Percentiles rank a stretch among this genome's conserved stretches.
These are phyloP conservation scores for Zymoseptoria brevis DNA, from an alignment of 2,329 filamentous ascomycete species.

Conservation along the genomic window DNA sequence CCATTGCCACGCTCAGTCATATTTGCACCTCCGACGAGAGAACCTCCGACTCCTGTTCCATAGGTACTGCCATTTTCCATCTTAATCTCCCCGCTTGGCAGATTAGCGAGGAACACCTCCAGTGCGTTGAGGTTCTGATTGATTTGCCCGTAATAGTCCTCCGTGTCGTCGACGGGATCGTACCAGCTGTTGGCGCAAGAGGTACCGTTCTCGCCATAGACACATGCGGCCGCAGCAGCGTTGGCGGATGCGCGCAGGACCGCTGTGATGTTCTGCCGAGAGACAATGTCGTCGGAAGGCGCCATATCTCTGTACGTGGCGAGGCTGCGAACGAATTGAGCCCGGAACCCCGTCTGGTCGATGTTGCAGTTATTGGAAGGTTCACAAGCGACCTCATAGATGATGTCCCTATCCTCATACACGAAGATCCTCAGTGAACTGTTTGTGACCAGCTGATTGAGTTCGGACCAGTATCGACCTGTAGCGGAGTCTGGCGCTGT, in stretches of 20 bases:
- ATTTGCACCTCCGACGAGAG: not conserved
- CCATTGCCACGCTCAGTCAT: not conserved
- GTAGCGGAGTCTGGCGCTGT: conserved; percentile 1
- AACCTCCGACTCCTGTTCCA: not conserved
- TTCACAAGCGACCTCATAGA: conserved; percentile 63
- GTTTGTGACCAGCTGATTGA: conserved; percentile 4
- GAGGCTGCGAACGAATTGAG: conserved; percentile 46
- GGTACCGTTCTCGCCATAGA: conserved; percentile 35
- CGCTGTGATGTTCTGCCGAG: conserved; percentile 6
- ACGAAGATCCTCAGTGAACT: conserved; percentile 44
- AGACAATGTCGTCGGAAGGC: not conserved
- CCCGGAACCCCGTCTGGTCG: conserved; percentile 68
- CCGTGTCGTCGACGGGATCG: not conserved
- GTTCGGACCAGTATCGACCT: conserved; percentile 18
- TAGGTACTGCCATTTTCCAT: not conserved
- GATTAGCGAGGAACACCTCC: conserved; percentile 39
- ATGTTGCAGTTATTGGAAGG: conserved; percentile 52
- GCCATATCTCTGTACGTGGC: not conserved
- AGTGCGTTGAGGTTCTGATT: conserved; percentile 43
- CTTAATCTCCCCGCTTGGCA: conserved; percentile 13
- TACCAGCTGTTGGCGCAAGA: conserved; percentile 37
- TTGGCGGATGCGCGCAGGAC: conserved; percentile 38
- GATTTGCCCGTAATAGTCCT: not conserved
- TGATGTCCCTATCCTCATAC: conserved; percentile 34
- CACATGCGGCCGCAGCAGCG: conserved; percentile 48